Base-by-base conservation (phyloP, 2,329 filamentous ascomycete species). In the Coniochaeta sp. region DNA sequence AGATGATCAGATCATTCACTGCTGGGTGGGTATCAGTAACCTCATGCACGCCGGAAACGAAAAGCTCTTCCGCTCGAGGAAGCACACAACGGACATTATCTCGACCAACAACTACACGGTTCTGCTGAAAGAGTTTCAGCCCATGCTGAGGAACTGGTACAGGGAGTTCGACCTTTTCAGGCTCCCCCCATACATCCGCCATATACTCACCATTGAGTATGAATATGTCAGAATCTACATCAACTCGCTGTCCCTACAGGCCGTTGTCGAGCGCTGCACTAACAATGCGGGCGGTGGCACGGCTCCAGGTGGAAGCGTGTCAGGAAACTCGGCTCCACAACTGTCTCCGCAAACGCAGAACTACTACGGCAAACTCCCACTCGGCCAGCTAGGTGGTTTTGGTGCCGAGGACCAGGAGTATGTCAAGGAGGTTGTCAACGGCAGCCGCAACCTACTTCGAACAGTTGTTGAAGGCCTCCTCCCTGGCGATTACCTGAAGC, bases 171-270 rank as follows among this genome's bases (percentile, higher is more conserved):
- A 96, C 67, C 81, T 85, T n/a, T 89, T 90, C 68, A 82, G 84
- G 60, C 79, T 89, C 58, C 86, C 87, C 2, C 82, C 78, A 24
- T 88, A 82, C 64, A 87, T 86, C 65, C 77, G 83, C 33, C 86
- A 92, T 70, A 93, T 98, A 61, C 79, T 99, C 33, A 89, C 86
- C 8, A 97, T 98, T 65, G 95, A 99, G 76, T 97, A 95, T 69
- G 91, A 98, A 69, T 97, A 97, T 71, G 91, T 93, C 28, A 86
- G 93, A 68, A 89, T 97, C 58, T 98, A 98, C 70, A 84, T 97
- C 76, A 97, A 98, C 72, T 96, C 93, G 0, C 80, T 99, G 1
- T 93, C 93, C 1, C 79, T 99, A 1, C 95, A 99, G 75, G 95
- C 95, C 24, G 92, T 98, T 3, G 91, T 98, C 6, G 93, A 97